A percentile compares a stretch with the other conserved stretches of the same genome.
These are phyloP conservation scores for Cornus suecica DNA, from an alignment of 148 eudicot genomes.

Conservation along the genomic window DNA sequence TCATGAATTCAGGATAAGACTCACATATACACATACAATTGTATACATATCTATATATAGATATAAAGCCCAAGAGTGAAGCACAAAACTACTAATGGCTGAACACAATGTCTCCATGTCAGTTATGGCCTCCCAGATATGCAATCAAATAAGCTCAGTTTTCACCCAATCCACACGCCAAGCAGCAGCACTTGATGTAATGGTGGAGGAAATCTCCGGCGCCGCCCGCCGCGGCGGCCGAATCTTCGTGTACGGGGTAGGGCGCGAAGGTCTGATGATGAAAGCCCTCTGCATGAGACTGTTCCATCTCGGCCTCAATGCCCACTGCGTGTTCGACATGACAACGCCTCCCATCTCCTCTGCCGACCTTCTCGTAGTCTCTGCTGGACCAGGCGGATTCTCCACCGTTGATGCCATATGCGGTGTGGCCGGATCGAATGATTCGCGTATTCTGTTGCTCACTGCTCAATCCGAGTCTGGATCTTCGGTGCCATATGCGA, in stretches of 20 bases:
- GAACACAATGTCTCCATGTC: constrained; percentile 28
- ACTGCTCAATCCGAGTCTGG: constrained; percentile 69
- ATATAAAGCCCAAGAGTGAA: no score
- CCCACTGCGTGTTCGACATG: constrained; percentile 89
- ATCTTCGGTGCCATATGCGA: constrained; percentile 46
- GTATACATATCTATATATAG: no score
- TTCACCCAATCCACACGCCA: constrained; percentile 55
- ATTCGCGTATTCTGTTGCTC: constrained; percentile 62
- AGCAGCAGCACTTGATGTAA: constrained; percentile 45
- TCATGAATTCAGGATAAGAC: no score
- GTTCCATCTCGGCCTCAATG: constrained; percentile 63
- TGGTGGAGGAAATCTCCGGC: constrained; percentile 50
- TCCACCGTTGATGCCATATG: constrained; percentile 83
- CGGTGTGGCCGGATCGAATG: constrained; percentile 52
- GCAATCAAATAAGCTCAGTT: constrained; percentile 64
- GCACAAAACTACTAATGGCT: constrained; percentile 21
- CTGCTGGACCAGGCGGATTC: constrained; percentile 91
- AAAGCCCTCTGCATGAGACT: constrained; percentile 83
- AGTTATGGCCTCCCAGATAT: constrained; percentile 59
- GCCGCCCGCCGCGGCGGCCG: constrained; percentile 36
- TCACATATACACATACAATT: no score
- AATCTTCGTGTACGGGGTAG: constrained; percentile 85
- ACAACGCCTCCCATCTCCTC: constrained; percentile 78
- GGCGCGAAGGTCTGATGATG: constrained; percentile 90
- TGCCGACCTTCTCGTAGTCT: constrained; percentile 71